Evolutionary conservation across 169 alveolate genomes (phyloP), one percentile per base, ranked within the genome.

Genomic region (Cryptosporidium sp.): DNA sequence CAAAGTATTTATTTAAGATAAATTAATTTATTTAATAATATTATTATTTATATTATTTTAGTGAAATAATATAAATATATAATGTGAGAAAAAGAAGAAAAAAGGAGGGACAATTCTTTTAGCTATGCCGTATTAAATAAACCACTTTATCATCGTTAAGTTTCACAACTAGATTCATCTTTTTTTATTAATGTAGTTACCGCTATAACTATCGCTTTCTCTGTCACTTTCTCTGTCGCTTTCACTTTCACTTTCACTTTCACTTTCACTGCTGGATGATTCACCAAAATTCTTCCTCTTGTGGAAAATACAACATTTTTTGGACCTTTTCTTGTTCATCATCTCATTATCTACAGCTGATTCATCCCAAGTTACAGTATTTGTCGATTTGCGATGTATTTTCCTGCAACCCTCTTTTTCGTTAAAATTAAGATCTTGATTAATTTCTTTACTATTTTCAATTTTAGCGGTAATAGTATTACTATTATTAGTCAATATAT

Each of bases 251-350:
- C 69, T 26, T 8, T 62, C 58, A 10, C 41, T 16, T 6, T 73
- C 91, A 39, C 41, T 59, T 4, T 84, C 91, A 37, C 69, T 43
- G 18, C 61, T 41, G 6, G 91, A 84, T 0, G 92, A 86, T 29
- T 86, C 92, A 21, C 92, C 92, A 69, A 86, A 86, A 23, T 65
- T 21, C 29, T 70, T 51, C 55, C 31, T 65, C 41, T 86, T 86
- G n/a, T 80, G 92, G 41, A 59, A 86, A n/a, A 86, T 86, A 39
- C 92, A 86, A 31, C 92, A 71, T 50, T 71, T 86, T 69, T 71
- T 86, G 12, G 92, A 67, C 59, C 59, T 86, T 48, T 58, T 65
- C 31, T 52, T 74, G 23, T 86, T 86, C 92, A 86, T 45, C 71
- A 71, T 45, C 48, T 85, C 92, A 70, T 85, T 85, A 74, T 85